Base-by-base conservation (phyloP, 176 grass and related monocot species). In the Triticum timopheevii region DNA sequence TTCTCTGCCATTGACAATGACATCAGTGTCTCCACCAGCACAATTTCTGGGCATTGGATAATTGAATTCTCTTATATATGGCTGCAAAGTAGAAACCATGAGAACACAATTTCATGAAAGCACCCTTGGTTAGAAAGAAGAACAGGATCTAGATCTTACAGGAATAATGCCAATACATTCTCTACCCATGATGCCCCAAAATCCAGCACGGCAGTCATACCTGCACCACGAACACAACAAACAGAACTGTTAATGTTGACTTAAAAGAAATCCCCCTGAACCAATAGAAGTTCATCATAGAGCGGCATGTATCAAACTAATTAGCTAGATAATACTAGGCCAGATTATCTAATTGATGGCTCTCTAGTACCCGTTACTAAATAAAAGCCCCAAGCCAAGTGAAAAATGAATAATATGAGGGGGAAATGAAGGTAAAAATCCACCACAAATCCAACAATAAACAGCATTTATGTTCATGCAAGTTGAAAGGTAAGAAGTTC, bases 141-240 rank as follows among this genome's bases (percentile, higher is more conserved):
- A 75, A 56, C 27, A 58, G 47, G 20, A 56, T 33, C 17, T 7
- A 77, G 22, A 61, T 68, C 97, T 93, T 98, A 98, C 97, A 88
- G 92, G 94, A 67, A 98, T 90, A 89, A 98, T 96, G 84, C 97
- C 97, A 64, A 98, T 90, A 71, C 97, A 98, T 87, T 94, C 90
- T 74, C 82, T 87, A n/a, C 94, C 92, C 94, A 96, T 94, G 82
- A 94, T 85, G 76, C 97, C 97, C 97, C 97, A 98, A 96, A 98
- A 98, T 81, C 97, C 97, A 88, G 94, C 97, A 90, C 78, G 86
- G 66, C 88, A 80, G 80, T 98, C 97, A 56, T 98, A 98, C 97
- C 97, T 98, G 56, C 56, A 87, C 86, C 47, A 54, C 3, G 0
- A 70, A 86, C 20, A 78, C 13, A 78, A 85, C 54, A 80, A 49